Evolutionary conservation across 805 yeast genomes (phyloP), one percentile per base, ranked within the genome.

Genomic region (Maudiozyma bulderi): DNA sequence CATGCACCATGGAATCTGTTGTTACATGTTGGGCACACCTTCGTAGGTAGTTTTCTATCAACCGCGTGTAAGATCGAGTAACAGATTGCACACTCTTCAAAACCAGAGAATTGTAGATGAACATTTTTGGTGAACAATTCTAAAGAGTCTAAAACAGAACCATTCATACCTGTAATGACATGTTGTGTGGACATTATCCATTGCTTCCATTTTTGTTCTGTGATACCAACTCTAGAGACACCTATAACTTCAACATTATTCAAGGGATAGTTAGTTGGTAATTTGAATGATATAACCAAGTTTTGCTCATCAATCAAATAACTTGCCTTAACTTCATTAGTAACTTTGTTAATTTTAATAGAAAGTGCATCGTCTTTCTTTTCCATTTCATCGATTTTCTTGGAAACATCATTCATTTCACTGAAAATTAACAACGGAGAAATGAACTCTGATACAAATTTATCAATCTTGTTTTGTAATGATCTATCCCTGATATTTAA

Each of bases 61-160:
- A 85, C 89, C 11, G 75, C 75, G 61, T 90, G 95, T 54, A 93
- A 70, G 49, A 91, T 84, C 13, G 95, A 85, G 65, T 93, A 93
- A 65, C 99, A 93, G 56, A 93, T 89, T 3, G 98, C 95, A 75
- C 99, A 93, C 52, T 91, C 98, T 59, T 88, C 96, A 55, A 87
- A 89, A 0, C 96, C 96, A 8, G 90, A 85, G 65, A 95, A 90
- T 62, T 90, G 95, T 57, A 86, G 73, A 48, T 80, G 77, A 47
- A 88, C 89, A 58, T 91, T 87, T 56, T 79, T 80, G 45, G 70
- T 58, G 49, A 71, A 68, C 35, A 68, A 60, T 44, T 70, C 73
- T 47, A 71, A 52, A 13, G 73, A 67, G 47, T 75, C 72, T 56
- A 76, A 51, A 10, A 69, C 69, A 14, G 88, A 77, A 15, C 88